Percentiles rank a stretch among this genome's conserved stretches.
These are phyloP conservation scores for Cladophialophora exuberans DNA, from an alignment of 2,329 filamentous ascomycete species.

Conservation along the genomic window DNA sequence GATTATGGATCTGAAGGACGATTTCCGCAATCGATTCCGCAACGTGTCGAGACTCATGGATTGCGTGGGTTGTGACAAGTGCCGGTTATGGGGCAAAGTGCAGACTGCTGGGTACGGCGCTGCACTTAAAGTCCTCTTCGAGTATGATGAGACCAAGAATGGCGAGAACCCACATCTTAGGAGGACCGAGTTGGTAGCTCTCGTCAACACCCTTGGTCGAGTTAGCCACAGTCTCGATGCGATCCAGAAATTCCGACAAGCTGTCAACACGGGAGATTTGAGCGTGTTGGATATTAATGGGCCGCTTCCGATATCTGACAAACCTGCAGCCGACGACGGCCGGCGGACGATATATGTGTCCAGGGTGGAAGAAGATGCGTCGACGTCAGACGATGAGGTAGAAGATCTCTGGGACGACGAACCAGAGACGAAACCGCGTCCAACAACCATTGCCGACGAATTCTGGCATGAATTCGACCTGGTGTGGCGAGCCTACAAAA, in stretches of 20 bases:
- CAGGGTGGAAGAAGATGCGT: too few relatives aligned
- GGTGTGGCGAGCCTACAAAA: conserved; percentile 65
- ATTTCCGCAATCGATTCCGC: conserved; percentile 95
- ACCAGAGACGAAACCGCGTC: conserved; percentile 33
- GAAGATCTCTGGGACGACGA: conserved; percentile 27
- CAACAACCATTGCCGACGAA: conserved; percentile 55
- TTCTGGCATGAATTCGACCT: conserved; percentile 66
- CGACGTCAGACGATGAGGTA: too few relatives aligned
- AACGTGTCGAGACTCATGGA: conserved; percentile 98
- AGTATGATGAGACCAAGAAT: conserved; percentile 73
- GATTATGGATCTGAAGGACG: conserved; percentile 80
- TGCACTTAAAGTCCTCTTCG: conserved; percentile 92
- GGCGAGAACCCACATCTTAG: conserved; percentile 72
- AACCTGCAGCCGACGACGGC: conserved; percentile 24
- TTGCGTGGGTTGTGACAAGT: conserved; percentile 98
- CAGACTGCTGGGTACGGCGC: conserved; percentile 95
- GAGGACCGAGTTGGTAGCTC: conserved; percentile 87
- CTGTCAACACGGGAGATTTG: conserved; percentile 41
- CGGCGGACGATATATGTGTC: too few relatives aligned
- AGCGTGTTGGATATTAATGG: conserved; percentile 21
- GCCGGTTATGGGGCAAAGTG: conserved; percentile 94
- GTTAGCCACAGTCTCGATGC: conserved; percentile 80
- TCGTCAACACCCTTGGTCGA: conserved; percentile 91
- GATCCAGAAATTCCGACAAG: conserved; percentile 69
- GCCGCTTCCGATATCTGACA: conserved; percentile 8